phyloP scores from a whole-genome alignment of 2,329 filamentous ascomycete genomes.

The Botryotinia calthae region DNA sequence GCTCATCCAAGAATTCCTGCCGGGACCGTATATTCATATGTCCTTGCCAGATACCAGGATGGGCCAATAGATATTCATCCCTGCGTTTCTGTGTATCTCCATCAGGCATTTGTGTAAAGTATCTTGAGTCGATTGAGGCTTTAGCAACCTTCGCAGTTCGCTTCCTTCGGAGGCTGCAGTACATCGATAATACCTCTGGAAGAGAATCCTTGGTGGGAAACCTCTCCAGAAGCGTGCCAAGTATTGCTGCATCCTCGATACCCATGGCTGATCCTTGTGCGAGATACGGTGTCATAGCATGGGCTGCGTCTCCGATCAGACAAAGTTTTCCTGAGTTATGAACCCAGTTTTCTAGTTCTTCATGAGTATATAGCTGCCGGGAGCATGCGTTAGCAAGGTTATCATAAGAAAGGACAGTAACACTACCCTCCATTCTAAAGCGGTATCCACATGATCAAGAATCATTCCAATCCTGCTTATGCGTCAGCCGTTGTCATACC shows the following conservation, averaged over 20 bases:
- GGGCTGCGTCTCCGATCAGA: conserved; percentile 45
- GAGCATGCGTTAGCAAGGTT: background rate
- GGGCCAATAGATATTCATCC: conserved; percentile 26
- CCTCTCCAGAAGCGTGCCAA: conserved; percentile 24
- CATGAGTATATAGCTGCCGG: background rate
- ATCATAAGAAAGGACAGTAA: background rate
- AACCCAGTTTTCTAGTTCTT: background rate
- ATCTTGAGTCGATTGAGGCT: conserved; percentile 26
- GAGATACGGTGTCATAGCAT: conserved; percentile 47
- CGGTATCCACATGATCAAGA: conserved; percentile 1
- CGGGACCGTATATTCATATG: conserved; percentile 26
- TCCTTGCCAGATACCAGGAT: conserved; percentile 25
- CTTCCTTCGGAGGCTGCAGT: conserved; percentile 19
- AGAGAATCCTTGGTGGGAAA: conserved; percentile 18
- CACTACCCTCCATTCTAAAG: conserved; percentile 7
- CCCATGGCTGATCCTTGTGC: conserved; percentile 35
- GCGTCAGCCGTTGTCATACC: background rate
- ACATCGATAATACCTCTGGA: background rate
- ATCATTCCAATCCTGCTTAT: background rate
- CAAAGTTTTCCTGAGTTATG: conserved; percentile 38
- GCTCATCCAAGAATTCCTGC: conserved; percentile 19
- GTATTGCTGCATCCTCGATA: conserved; percentile 27
- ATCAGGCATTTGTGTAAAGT: conserved; percentile 29
- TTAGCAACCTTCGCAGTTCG: conserved; percentile 26
- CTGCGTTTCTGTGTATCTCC: conserved; percentile 21